These are phyloP conservation scores for Microthyrium microscopicum DNA, from an alignment of 2,329 filamentous ascomycete species.

Conservation along the genomic window DNA sequence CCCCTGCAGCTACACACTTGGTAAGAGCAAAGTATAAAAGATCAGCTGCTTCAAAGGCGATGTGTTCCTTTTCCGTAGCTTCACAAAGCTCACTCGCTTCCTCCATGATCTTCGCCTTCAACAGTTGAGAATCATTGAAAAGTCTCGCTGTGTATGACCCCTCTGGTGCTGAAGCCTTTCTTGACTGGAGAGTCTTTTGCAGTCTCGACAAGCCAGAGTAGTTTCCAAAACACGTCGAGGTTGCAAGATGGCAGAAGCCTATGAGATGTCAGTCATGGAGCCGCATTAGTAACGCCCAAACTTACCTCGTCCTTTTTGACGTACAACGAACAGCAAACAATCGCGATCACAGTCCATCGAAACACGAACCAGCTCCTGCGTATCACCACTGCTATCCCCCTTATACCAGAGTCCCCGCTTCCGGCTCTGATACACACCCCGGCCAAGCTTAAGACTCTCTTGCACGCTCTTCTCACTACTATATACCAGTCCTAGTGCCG, in stretches of 20 bases:
- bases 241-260: slow-evolving; percentile 86
- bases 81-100: slow-evolving; percentile 91
- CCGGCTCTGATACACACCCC: slow-evolving; percentile 86
- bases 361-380: slow-evolving; percentile 72
- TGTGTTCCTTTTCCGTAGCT: slow-evolving; percentile 62
- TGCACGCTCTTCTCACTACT: slow-evolving; percentile 81
- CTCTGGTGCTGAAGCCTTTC: slow-evolving; percentile 66
- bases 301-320: slow-evolving; percentile 61
- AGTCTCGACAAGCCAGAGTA: slow-evolving; percentile 67
- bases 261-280: neutral
- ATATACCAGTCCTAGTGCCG: slow-evolving; percentile 80
- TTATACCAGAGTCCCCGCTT: slow-evolving; percentile 96
- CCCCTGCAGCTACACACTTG: slow-evolving; percentile 71
- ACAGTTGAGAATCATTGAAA: slow-evolving; percentile 78
- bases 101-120: slow-evolving; percentile 95
- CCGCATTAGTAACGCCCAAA: neutral
- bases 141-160: slow-evolving; percentile 89
- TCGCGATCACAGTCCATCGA: slow-evolving; percentile 88
- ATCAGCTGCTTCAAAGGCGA: slow-evolving; percentile 90
- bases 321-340: slow-evolving; percentile 76
- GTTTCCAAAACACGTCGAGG: slow-evolving; percentile 81
- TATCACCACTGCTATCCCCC: slow-evolving; percentile 84
- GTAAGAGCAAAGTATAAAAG: slow-evolving; percentile 91
- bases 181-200: slow-evolving; percentile 68
- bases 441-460: slow-evolving; percentile 66